These are phyloP conservation scores for Stevia rebaudiana DNA, from an alignment of 140 eudicot species.

Conservation along the genomic window DNA sequence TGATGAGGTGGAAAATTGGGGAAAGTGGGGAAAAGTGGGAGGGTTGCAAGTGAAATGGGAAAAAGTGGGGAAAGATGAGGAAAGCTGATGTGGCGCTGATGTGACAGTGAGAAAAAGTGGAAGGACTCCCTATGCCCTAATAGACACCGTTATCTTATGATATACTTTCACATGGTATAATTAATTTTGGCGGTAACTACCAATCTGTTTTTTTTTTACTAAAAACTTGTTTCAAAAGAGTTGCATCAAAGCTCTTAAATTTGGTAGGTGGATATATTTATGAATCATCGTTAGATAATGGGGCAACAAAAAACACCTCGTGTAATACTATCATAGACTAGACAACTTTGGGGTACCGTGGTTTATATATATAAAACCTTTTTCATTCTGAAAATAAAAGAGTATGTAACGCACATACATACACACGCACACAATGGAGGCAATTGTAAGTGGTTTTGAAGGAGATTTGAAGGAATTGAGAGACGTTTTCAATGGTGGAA, in stretches of 20 bases:
- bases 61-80: too few species aligned
- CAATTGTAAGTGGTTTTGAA: conserved; percentile 28
- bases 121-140: too few species aligned
- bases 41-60: too few species aligned
- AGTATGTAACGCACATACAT: too few species aligned
- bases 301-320: background rate
- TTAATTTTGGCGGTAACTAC: background rate
- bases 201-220: background rate
- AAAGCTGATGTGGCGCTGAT: too few species aligned
- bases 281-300: conserved; percentile 9
- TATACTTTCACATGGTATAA: background rate
- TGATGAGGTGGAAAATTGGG: too few species aligned
- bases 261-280: conserved; percentile 34
- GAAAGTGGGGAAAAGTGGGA: too few species aligned
- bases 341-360: background rate
- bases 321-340: conserved; percentile 6
- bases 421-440: conserved; percentile 24
- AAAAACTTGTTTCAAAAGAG: background rate
- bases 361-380: background rate
- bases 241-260: conserved; percentile 11
- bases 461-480: conserved; percentile 47
- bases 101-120: too few species aligned
- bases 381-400: background rate
- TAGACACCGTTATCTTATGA: background rate
- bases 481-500: conserved; percentile 52